These are phyloP conservation scores for Lactifluus hygrophoroides DNA, from an alignment of 768 basidiomycete species.

Conservation along the genomic window DNA sequence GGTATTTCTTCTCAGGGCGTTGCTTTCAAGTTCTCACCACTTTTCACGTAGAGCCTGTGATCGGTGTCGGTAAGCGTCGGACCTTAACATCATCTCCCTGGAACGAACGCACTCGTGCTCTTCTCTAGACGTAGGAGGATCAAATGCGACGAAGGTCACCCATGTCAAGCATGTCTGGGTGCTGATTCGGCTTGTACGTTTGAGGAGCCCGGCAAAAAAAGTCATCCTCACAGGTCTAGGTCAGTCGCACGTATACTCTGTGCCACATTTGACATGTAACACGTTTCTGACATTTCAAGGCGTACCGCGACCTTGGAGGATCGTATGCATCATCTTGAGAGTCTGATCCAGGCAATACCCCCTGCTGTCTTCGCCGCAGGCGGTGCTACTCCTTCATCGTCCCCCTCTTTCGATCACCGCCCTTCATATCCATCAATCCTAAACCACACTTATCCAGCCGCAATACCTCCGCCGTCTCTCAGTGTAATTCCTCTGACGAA, in stretches of 20 bases:
- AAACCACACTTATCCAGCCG: conserved; percentile 38
- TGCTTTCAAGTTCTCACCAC: neutral
- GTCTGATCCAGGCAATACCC: conserved; percentile 77
- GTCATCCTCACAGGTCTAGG: conserved; percentile 86
- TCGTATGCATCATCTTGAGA: conserved; percentile 82
- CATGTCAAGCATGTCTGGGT: conserved; percentile 80
- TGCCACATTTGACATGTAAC: neutral
- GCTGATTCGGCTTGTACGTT: conserved; percentile 79
- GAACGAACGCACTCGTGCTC: conserved; percentile 9
- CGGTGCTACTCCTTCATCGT: conserved; percentile 31
- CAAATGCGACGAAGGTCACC: conserved; percentile 84
- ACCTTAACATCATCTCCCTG: neutral
- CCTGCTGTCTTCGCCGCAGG: conserved; percentile 68
- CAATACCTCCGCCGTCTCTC: conserved; percentile 71
- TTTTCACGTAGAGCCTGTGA: conserved; percentile 64
- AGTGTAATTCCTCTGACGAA: conserved; percentile 73
- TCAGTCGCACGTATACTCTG: conserved; percentile 30
- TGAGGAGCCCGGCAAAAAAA: conserved; percentile 79
- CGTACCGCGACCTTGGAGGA: conserved; percentile 80
- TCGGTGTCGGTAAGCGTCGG: conserved; percentile 67
- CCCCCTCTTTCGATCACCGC: conserved; percentile 27
- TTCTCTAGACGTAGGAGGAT: conserved; percentile 62
- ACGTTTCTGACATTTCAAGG: conserved; percentile 30
- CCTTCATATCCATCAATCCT: conserved; percentile 33
- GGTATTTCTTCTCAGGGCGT: conserved; percentile 36